Evolutionary conservation across 305 asterid genomes (phyloP).

Genomic region (Fraxinus latifolia): DNA sequence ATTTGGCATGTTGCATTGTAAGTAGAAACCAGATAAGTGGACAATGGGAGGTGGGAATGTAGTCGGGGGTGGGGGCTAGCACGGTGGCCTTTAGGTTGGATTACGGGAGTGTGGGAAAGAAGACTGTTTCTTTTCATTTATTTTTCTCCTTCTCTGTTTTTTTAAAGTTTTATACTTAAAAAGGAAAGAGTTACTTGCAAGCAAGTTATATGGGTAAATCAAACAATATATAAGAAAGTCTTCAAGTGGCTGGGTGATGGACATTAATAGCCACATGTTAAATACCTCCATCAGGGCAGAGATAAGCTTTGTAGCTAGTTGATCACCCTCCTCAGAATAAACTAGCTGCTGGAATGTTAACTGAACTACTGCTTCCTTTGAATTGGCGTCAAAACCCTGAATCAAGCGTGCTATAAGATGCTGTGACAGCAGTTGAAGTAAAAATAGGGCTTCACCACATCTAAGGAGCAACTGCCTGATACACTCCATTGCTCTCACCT

Average conservation of each 20-base stretch:
- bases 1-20: background rate
- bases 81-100: background rate
- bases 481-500: slow-evolving; percentile 99
- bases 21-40: background rate
- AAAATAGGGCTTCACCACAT: slow-evolving; percentile 82
- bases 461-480: slow-evolving; percentile 93
- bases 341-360: slow-evolving; percentile 86
- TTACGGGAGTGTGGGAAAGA: background rate
- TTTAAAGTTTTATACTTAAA: background rate
- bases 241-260: background rate
- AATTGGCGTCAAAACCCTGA: slow-evolving; percentile 65
- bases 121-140: background rate
- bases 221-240: background rate
- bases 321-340: slow-evolving; percentile 87
- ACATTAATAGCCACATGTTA: slow-evolving; percentile 17
- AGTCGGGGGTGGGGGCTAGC: background rate
- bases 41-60: background rate
- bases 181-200: background rate
- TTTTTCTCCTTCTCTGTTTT: background rate
- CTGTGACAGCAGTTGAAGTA: slow-evolving; percentile 84
- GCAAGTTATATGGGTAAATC: background rate
- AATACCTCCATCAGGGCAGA: slow-evolving; percentile 95
- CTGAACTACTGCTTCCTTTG: slow-evolving; percentile 62
- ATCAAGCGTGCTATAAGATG: slow-evolving; percentile 73
- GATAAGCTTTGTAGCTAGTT: slow-evolving; percentile 76